Conservation (phyloP, 1,284 basidiomycete genomes). For the Marasmius oreades region DNA sequence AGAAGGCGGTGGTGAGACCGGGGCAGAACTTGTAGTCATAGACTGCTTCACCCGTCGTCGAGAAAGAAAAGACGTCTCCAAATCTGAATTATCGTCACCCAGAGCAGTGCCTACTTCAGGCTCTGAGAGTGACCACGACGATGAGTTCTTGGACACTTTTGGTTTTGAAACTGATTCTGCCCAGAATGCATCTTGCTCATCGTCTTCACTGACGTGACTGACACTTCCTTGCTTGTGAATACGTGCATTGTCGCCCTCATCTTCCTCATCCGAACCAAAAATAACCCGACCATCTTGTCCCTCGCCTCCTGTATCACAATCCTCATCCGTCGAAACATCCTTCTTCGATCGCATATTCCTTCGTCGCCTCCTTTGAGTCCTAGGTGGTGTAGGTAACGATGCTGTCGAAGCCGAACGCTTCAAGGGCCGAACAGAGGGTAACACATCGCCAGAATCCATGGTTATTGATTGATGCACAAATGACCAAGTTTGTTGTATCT, state of each 20-base stretch:
- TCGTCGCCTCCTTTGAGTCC: conserved; percentile 14
- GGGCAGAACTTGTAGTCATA: conserved; percentile 24
- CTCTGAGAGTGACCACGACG: not conserved
- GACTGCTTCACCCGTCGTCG: conserved; percentile 23
- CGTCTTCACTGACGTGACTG: conserved; percentile 22
- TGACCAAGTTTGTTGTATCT: too few species aligned
- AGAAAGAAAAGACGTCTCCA: conserved; percentile 28
- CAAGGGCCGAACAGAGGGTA: conserved; percentile 5
- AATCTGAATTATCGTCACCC: conserved; percentile 11
- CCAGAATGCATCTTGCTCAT: conserved; percentile 44
- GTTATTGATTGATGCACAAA: too few species aligned
- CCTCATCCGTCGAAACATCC: conserved; percentile 3
- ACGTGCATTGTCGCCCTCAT: conserved; percentile 16
- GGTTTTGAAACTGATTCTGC: conserved; percentile 16
- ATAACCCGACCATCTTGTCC: conserved; percentile 17
- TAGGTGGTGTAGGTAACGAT: conserved; percentile 20
- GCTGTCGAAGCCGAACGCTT: conserved; percentile 17
- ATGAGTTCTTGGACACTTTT: not conserved
- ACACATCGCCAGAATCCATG: not conserved
- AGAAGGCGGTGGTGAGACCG: conserved; percentile 41
- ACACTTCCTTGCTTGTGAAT: conserved; percentile 33
- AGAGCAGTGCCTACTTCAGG: not conserved
- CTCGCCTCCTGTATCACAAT: conserved; percentile 10
- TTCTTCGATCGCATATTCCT: conserved; percentile 9
- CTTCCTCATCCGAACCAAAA: not conserved